Base-by-base conservation (phyloP, 129 eudicot species). In the Ambrosia trifida region DNA sequence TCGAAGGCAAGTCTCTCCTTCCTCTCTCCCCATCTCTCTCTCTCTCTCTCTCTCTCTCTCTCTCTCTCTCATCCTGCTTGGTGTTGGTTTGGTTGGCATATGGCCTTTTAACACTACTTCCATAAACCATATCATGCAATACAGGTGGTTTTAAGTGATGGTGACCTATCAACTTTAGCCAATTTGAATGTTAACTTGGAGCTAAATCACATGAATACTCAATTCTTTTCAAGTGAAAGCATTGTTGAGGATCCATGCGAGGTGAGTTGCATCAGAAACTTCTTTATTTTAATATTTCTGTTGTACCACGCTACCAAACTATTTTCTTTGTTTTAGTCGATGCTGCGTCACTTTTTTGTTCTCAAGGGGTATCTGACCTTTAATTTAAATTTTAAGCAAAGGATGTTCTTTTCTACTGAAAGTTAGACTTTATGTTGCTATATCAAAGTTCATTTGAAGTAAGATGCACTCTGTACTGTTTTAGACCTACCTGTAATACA, bases 61-160 rank as follows among this genome's bases (percentile, higher is more conserved):
- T 10, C 50, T 35, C 18, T 58, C 17, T 58, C 20, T 59, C 64
- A 58, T 30, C 64, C 3, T 13, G 64, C 38, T 58, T 3, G 17
- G 32, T 58, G 41, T 31, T 5, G 14, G 19, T 30, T 38, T 30
- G 14, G n/a, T 58, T 11, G 2, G 65, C 36, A 40, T 30, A 18
- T 56, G 53, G 54, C 31, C 35, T n/a, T 33, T 9, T 47, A 61
- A 60, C 54, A 7, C 52, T 47, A 46, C 69, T 36, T 8, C 40
- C 5, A 43, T 38, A 51, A 67, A 62, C 72, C 33, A 14, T 16
- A 54, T 36, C 11, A 36, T 75, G 32, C 62, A 68, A 76, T 76
- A 74, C 86, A 93, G 98, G 95, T 89, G 75, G 78, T 85, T 72
- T 76, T 93, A 72, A 93, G 81, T 78, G 98, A 93, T 77, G 98